These are phyloP conservation scores for Fusarium papillatum DNA, from an alignment of 2,329 filamentous ascomycete genomes.

Conservation along the genomic window DNA sequence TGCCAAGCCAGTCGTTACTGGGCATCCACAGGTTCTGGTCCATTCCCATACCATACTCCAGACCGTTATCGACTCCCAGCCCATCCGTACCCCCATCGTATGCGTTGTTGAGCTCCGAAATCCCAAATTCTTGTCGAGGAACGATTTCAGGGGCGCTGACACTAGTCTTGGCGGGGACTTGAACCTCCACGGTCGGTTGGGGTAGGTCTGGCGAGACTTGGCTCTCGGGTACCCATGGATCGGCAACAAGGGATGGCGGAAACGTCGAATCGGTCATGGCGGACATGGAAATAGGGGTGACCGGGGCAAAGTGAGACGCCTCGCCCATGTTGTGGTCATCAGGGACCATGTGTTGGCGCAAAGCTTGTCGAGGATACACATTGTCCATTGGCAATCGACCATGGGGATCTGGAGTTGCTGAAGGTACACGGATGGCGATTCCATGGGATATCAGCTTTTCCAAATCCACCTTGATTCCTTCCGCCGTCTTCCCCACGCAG, in stretches of 20 bases:
- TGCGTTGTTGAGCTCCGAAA: constrained; percentile 62
- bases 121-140: constrained; percentile 46
- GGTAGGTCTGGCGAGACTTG: constrained; percentile 42
- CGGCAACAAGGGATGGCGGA: constrained; percentile 47
- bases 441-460: constrained; percentile 65
- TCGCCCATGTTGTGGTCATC: constrained; percentile 46
- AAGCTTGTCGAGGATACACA: constrained; percentile 36
- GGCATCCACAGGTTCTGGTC: constrained; percentile 54
- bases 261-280: constrained; percentile 48
- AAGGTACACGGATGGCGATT: constrained; percentile 44
- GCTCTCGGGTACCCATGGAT: constrained; percentile 47
- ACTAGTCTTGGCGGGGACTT: constrained; percentile 25
- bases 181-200: constrained; percentile 36
- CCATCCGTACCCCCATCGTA: constrained; percentile 64
- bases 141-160: constrained; percentile 38
- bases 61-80: constrained; percentile 59
- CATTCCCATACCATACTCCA: constrained; percentile 57
- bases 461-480: constrained; percentile 61
- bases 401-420: constrained; percentile 36
- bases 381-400: constrained; percentile 35
- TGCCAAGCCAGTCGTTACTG: constrained; percentile 48
- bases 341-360: constrained; percentile 42
- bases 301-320: constrained; percentile 30
- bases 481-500: constrained; percentile 64
- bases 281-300: constrained; percentile 29